Conservation (phyloP, 2,329 filamentous ascomycete genomes). For the Aureobasidium leucospermi region DNA sequence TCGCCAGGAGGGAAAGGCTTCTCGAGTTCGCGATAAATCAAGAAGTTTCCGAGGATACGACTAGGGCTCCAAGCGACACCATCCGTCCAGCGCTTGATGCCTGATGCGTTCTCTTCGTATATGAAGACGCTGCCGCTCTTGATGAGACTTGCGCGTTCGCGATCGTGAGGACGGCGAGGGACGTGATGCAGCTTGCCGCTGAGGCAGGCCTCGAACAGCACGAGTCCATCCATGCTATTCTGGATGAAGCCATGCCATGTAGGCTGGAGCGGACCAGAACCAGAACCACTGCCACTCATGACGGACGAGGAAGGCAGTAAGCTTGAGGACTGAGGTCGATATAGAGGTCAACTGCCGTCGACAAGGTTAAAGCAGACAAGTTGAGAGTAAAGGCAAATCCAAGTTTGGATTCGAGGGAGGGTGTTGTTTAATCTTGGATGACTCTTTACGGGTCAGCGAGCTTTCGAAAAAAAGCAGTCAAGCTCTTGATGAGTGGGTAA, state of each 20-base stretch:
- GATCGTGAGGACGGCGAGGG: conserved; percentile 75
- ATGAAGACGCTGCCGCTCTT: conserved; percentile 82
- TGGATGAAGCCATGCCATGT: conserved; percentile 34
- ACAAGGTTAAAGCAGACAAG: neutral
- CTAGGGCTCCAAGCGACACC: conserved; percentile 87
- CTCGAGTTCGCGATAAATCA: conserved; percentile 77
- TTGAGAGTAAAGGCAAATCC: neutral
- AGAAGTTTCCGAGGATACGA: conserved; percentile 74
- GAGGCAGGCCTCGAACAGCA: conserved; percentile 74
- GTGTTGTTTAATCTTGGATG: neutral
- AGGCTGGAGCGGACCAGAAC: conserved; percentile 31
- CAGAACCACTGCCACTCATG: conserved; percentile 28
- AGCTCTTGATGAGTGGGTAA: neutral
- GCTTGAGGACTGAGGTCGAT: neutral
- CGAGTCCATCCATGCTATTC: conserved; percentile 57
- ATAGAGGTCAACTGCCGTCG: conserved; percentile 3
- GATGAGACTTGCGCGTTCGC: conserved; percentile 70
- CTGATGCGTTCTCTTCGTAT: conserved; percentile 83
- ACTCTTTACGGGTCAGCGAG: neutral
- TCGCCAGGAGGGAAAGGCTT: conserved; percentile 72
- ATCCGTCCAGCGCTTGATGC: conserved; percentile 92
- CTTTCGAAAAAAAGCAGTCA: neutral
- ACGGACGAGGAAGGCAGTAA: conserved; percentile 10
- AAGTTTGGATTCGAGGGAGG: neutral
- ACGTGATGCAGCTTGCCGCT: conserved; percentile 65